Conservation (phyloP, 768 basidiomycete species). For the Leucocoprinus sp. region DNA sequence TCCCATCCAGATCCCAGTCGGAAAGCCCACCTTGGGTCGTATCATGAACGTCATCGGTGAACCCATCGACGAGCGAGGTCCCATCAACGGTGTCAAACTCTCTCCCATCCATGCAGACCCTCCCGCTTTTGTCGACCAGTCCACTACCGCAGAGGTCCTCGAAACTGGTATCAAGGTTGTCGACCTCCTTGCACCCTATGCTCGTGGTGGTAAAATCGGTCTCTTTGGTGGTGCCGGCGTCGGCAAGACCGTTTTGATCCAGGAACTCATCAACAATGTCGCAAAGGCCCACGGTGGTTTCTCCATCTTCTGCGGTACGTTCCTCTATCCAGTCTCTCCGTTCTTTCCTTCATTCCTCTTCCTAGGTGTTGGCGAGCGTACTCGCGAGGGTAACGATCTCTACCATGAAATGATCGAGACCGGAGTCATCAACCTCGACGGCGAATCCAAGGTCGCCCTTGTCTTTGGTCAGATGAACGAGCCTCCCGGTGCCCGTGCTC, state of each 20-base stretch:
- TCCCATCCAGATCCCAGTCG: constrained; percentile 96
- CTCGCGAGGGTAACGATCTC: constrained; percentile 99
- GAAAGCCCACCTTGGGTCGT: constrained; percentile 88
- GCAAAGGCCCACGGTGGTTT: constrained; percentile 99
- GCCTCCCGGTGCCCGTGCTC: constrained; percentile 99
- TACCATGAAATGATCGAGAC: constrained; percentile 99
- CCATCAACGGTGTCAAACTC: constrained; percentile 91
- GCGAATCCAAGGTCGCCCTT: constrained; percentile 99
- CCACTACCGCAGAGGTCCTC: constrained; percentile 95
- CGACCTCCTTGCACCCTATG: constrained; percentile 98
- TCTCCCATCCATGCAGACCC: constrained; percentile 96
- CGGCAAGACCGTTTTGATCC: constrained; percentile 99
- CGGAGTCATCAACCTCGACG: constrained; percentile 99
- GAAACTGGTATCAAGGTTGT: constrained; percentile 99
- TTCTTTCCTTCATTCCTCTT: constrained; percentile 6
- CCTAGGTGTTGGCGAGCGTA: constrained; percentile 97
- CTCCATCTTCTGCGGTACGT: constrained; percentile 95
- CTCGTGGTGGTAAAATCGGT: constrained; percentile 99
- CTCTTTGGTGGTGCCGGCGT: constrained; percentile 99
- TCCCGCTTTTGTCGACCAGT: constrained; percentile 96
- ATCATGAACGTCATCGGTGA: constrained; percentile 99
- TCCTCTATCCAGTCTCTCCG: constrained; percentile 1
- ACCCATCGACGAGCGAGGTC: constrained; percentile 99
- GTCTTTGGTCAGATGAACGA: constrained; percentile 99
- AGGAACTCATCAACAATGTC: constrained; percentile 99